A percentile compares a stretch with the other conserved stretches of the same genome.
These are phyloP conservation scores for Peronosclerospora sorghi DNA, from an alignment of 352 stramenopile species.

Conservation along the genomic window DNA sequence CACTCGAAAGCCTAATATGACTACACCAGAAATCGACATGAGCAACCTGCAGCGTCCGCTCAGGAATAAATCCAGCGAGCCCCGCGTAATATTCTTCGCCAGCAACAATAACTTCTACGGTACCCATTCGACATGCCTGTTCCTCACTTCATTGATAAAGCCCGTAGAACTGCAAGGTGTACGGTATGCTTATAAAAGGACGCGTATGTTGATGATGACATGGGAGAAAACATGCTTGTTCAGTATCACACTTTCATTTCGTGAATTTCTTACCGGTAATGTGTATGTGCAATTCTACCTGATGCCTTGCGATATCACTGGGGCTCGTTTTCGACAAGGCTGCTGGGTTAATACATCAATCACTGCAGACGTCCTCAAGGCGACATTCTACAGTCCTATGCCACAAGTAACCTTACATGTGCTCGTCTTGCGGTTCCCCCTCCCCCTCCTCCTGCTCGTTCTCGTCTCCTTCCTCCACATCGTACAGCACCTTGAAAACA, in stretches of 20 bases:
- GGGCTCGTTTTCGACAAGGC: slow-evolving; percentile 1
- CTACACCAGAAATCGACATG: too few species aligned
- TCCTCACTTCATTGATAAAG: too few species aligned
- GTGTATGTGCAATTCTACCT: slow-evolving; percentile 3
- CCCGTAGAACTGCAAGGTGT: too few species aligned
- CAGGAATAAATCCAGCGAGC: too few species aligned
- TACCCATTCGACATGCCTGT: too few species aligned
- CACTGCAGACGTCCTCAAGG: background rate
- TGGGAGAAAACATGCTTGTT: slow-evolving; percentile 1
- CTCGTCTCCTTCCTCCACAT: slow-evolving; percentile 45
- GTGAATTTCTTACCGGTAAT: slow-evolving; percentile 12
- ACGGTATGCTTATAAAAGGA: too few species aligned
- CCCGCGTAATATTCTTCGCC: too few species aligned
- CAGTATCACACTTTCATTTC: slow-evolving; percentile 21
- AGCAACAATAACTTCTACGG: too few species aligned
- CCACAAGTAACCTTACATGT: slow-evolving; percentile 23
- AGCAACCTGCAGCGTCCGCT: too few species aligned
- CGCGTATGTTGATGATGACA: too few species aligned
- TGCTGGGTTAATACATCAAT: background rate
- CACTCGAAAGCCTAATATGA: too few species aligned
- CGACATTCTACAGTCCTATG: background rate
- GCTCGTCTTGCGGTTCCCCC: slow-evolving; percentile 41
- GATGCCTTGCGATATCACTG: background rate
- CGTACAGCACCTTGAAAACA: slow-evolving; percentile 85
- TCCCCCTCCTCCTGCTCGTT: slow-evolving; percentile 24